Conservation (phyloP, 495 filamentous ascomycete species). For the Pyronema domesticum region DNA sequence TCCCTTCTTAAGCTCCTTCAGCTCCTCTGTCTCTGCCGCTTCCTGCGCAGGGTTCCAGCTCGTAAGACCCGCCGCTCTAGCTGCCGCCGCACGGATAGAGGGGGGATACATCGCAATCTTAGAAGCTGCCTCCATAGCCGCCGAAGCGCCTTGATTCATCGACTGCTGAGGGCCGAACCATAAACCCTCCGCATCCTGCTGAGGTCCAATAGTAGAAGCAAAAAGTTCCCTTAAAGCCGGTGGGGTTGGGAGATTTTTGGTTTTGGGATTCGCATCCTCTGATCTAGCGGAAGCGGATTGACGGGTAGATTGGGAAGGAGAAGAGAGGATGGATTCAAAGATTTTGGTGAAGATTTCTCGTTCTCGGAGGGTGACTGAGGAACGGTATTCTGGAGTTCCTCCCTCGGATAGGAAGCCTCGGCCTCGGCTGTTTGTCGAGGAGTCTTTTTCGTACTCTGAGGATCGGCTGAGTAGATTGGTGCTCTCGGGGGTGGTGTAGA, state of each 20-base stretch:
- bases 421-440: not conserved
- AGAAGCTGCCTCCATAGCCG: not conserved
- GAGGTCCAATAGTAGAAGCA: constrained; percentile 20
- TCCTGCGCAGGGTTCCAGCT: not conserved
- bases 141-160: not conserved
- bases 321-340: constrained; percentile 20
- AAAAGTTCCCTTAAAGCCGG: constrained; percentile 10
- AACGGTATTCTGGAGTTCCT: not conserved
- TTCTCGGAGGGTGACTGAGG: constrained; percentile 11
- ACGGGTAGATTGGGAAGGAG: not conserved
- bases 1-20: not conserved
- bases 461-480: not conserved
- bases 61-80: constrained; percentile 10
- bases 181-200: not conserved
- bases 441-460: not conserved
- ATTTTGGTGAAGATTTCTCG: constrained; percentile 22
- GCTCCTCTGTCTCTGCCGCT: not conserved
- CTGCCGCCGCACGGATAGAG: constrained; percentile 4
- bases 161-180: not conserved
- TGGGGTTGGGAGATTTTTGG: not conserved
- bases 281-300: not conserved
- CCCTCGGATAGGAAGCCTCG: constrained; percentile 1
- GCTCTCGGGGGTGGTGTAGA: constrained; percentile 4
- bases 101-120: not conserved
- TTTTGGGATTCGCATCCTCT: not conserved